A percentile compares a stretch with the other conserved stretches of the same genome.
phyloP scores from a whole-genome alignment of 352 stramenopile species.

The Saprolegnia diclina region DNA sequence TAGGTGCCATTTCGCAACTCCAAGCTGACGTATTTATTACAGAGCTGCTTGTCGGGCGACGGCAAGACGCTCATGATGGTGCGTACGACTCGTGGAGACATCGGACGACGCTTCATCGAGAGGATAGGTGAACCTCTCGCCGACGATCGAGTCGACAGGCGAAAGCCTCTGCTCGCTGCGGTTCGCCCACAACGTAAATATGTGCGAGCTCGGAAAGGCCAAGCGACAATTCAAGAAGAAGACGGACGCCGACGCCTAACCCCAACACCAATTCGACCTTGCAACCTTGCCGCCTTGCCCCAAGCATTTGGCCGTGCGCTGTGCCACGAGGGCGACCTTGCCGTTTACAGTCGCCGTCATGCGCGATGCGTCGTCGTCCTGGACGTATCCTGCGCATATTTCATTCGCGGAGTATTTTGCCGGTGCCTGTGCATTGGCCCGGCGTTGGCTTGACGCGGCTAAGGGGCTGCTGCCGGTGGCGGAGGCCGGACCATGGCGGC shows the following conservation, averaged over 20 bases:
- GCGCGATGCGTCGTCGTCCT: too few relatives aligned
- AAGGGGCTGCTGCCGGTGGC: background rate
- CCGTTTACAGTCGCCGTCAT: too few relatives aligned
- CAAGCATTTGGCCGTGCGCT: too few relatives aligned
- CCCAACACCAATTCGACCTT: background rate
- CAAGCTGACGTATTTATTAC: slow-evolving; percentile 98
- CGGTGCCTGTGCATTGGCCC: too few relatives aligned
- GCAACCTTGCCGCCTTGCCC: background rate
- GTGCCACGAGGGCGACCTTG: too few relatives aligned
- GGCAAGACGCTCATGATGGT: slow-evolving; percentile 99
- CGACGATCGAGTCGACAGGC: slow-evolving; percentile 89
- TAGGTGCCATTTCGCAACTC: slow-evolving; percentile 97
- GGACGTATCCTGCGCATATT: too few relatives aligned
- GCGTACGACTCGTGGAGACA: background rate
- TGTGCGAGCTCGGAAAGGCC: slow-evolving; percentile 96
- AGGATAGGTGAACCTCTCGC: slow-evolving; percentile 87
- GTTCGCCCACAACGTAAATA: slow-evolving; percentile 95
- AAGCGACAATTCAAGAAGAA: slow-evolving; percentile 86
- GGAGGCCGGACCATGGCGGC: background rate
- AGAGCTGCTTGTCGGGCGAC: slow-evolving; percentile 96
- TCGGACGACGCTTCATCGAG: too few relatives aligned
- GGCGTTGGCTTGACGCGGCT: background rate
- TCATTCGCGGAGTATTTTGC: too few relatives aligned
- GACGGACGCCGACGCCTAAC: slow-evolving; percentile 34
- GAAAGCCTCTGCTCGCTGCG: slow-evolving; percentile 97